A percentile compares a stretch with the other conserved stretches of the same genome.
Evolutionary conservation across 176 grass and related monocot genomes (phyloP).

Genomic region (Chrysopogon serrulatus): DNA sequence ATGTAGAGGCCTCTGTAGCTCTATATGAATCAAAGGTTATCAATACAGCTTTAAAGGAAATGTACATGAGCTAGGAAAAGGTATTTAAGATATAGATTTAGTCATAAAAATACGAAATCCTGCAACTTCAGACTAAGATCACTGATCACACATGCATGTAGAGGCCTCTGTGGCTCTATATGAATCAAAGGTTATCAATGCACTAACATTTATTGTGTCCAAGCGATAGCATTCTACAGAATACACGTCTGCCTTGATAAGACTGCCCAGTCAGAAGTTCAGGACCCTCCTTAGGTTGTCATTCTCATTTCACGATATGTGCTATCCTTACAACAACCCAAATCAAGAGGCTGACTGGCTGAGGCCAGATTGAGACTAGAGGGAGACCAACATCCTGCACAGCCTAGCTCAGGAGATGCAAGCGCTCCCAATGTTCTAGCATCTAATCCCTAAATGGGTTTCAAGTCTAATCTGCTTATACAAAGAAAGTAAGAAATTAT

Average conservation of each 20-base stretch:
- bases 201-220: background rate
- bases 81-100: background rate
- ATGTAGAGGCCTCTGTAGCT: background rate
- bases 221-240: background rate
- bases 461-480: background rate
- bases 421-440: background rate
- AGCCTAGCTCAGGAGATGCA: background rate
- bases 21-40: too few relatives aligned
- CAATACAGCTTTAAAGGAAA: background rate
- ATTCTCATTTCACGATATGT: background rate
- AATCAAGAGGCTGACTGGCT: background rate
- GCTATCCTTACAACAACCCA: background rate
- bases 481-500: background rate
- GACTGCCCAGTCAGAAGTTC: background rate
- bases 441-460: background rate
- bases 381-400: background rate
- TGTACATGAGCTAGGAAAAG: background rate
- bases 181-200: background rate
- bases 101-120: background rate
- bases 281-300: background rate
- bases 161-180: background rate
- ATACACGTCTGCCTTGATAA: background rate
- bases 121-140: conserved; percentile 3
- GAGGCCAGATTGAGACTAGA: background rate
- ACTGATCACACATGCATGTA: background rate